A percentile compares a stretch with the other conserved stretches of the same genome.
Evolutionary conservation across 345 rosid genomes (phyloP).

Genomic region (Rubroshorea leprosula): DNA sequence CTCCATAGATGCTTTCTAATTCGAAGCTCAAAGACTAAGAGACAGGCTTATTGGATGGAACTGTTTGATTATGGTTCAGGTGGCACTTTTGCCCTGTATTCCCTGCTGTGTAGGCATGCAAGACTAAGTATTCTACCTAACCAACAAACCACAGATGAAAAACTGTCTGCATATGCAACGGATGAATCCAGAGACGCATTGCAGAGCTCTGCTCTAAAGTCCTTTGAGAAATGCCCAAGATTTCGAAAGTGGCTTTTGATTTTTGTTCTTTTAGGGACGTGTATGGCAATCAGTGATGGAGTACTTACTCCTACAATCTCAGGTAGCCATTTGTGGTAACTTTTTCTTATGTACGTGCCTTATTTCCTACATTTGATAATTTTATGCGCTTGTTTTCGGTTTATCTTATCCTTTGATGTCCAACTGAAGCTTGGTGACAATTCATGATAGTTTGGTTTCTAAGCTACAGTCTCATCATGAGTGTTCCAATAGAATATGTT

Average conservation of each 20-base stretch:
- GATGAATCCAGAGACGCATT: slow-evolving; percentile 42
- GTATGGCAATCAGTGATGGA: slow-evolving; percentile 75
- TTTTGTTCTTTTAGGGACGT: slow-evolving; percentile 66
- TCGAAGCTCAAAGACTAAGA: slow-evolving; percentile 10
- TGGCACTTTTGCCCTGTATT: slow-evolving; percentile 85
- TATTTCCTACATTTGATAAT: neutral
- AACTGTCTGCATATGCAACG: slow-evolving; percentile 48
- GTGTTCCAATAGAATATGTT: no score
- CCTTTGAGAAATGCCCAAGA: slow-evolving; percentile 53
- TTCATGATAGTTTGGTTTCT: slow-evolving; percentile 6
- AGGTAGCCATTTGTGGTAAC: slow-evolving; percentile 30
- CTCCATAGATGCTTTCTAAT: slow-evolving; percentile 6
- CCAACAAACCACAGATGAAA: slow-evolving; percentile 79
- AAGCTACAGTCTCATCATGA: neutral
- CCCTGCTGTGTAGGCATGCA: slow-evolving; percentile 78
- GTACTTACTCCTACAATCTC: slow-evolving; percentile 88
- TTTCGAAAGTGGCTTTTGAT: slow-evolving; percentile 44
- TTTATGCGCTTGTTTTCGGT: neutral
- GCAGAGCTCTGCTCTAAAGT: slow-evolving; percentile 46
- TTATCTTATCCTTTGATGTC: neutral
- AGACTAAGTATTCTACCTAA: slow-evolving; percentile 68
- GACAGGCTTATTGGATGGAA: slow-evolving; percentile 22
- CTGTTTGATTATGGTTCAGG: slow-evolving; percentile 40
- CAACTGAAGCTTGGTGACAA: neutral
- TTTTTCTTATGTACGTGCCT: neutral